Evolutionary conservation across 78 protist genomes (phyloP).

Genomic region (Bigelowiella natans): DNA sequence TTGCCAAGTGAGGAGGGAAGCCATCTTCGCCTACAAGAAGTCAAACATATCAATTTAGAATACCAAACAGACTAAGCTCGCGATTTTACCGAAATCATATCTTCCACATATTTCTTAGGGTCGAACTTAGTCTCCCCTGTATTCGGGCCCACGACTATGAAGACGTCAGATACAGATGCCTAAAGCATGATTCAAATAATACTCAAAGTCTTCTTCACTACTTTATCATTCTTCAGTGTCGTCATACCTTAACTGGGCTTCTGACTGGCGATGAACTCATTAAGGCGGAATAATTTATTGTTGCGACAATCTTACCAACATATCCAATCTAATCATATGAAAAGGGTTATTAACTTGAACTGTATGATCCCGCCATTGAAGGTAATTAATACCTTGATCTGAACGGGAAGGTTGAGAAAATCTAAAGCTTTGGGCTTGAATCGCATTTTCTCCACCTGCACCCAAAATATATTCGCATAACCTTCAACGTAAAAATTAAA

Average conservation of each 20-base stretch:
- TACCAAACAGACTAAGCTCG: too few species aligned
- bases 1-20: not conserved
- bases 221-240: too few species aligned
- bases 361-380: not conserved
- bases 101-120: not conserved
- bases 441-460: not conserved
- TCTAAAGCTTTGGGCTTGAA: not conserved
- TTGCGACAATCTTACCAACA: not conserved
- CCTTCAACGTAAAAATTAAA: not conserved
- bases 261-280: not conserved
- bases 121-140: not conserved
- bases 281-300: not conserved
- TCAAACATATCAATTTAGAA: too few species aligned
- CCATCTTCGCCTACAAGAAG: not conserved
- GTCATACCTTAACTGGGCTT: not conserved
- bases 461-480: not conserved
- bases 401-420: not conserved
- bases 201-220: too few species aligned
- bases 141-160: not conserved
- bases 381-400: not conserved
- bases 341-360: not conserved
- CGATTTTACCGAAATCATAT: not conserved
- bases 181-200: too few species aligned
- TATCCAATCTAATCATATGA: not conserved
- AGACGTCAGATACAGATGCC: too few species aligned